A percentile compares a stretch with the other conserved stretches of the same genome.
Evolutionary conservation across 371 early-diverging fungal genomes (phyloP).

Genomic region (Coemansia linderi): DNA sequence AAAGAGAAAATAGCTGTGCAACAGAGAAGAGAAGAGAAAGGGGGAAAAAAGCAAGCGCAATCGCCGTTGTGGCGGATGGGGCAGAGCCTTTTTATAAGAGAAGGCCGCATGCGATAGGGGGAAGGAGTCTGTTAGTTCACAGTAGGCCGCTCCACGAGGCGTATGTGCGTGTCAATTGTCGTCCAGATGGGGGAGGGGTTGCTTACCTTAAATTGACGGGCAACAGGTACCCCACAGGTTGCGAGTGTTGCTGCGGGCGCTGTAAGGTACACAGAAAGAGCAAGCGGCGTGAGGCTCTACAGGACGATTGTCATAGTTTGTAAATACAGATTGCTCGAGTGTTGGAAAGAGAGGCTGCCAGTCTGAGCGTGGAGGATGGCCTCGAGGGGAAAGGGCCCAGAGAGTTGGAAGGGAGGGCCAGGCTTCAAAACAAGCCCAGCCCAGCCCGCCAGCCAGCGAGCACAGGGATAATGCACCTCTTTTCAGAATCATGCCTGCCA

Average conservation of each 20-base stretch:
- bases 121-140: background rate
- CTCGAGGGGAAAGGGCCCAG: background rate
- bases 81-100: background rate
- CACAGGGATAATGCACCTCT: background rate
- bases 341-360: background rate
- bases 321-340: background rate
- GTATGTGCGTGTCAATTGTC: background rate
- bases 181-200: background rate
- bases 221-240: constrained; percentile 3
- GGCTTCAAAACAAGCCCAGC: background rate
- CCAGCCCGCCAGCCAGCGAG: background rate
- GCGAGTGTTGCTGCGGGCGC: background rate
- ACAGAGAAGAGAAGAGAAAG: background rate
- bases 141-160: background rate
- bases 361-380: background rate
- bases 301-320: background rate
- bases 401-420: background rate
- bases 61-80: background rate
- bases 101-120: constrained; percentile 2
- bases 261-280: constrained; percentile 1
- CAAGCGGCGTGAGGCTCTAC: background rate
- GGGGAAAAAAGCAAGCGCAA: constrained; percentile 1
- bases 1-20: background rate
- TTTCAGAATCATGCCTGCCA: no score
- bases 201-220: constrained; percentile 1